Evolutionary conservation across 371 early-diverging fungal species (phyloP).

Genomic region (Actinomortierella wolfii): DNA sequence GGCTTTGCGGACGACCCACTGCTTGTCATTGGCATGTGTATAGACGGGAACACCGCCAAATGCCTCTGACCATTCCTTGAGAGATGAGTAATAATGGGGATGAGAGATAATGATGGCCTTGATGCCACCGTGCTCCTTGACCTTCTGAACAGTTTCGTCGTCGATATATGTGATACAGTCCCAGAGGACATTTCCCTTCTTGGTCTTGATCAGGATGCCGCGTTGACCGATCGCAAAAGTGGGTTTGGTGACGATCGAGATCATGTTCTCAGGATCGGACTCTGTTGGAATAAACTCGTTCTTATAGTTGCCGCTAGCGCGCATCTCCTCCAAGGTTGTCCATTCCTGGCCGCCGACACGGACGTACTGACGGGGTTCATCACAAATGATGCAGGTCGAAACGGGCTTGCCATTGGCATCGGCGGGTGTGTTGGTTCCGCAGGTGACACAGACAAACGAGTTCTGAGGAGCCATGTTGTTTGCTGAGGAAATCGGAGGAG

Average conservation of each 20-base stretch:
- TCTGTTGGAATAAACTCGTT: conserved; percentile 27
- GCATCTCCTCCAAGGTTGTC: conserved; percentile 30
- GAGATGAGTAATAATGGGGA: conserved; percentile 39
- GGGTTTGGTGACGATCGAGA: conserved; percentile 29
- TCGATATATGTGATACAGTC: conserved; percentile 42
- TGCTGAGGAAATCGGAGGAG: no score
- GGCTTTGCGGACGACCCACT: conserved; percentile 36
- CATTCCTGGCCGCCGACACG: conserved; percentile 33
- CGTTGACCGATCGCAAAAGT: conserved; percentile 41
- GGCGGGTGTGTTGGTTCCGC: conserved; percentile 28
- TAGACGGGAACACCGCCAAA: conserved; percentile 38
- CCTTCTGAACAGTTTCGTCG: conserved; percentile 17
- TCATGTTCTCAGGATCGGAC: conserved; percentile 28
- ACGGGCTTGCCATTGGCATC: conserved; percentile 9
- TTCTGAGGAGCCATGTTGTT: conserved; percentile 6
- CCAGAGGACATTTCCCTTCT: conserved; percentile 36
- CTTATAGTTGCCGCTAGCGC: conserved; percentile 16
- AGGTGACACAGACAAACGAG: conserved; percentile 31
- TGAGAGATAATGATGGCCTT: conserved; percentile 42
- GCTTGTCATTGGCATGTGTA: conserved; percentile 22
- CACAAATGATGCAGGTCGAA: conserved; percentile 28
- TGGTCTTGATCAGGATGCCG: conserved; percentile 22
- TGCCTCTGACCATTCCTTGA: conserved; percentile 36
- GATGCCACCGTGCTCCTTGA: conserved; percentile 32
- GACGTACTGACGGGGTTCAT: conserved; percentile 42